Conservation (phyloP, 371 early-diverging fungal species). For the Haplosporangium sp. region DNA sequence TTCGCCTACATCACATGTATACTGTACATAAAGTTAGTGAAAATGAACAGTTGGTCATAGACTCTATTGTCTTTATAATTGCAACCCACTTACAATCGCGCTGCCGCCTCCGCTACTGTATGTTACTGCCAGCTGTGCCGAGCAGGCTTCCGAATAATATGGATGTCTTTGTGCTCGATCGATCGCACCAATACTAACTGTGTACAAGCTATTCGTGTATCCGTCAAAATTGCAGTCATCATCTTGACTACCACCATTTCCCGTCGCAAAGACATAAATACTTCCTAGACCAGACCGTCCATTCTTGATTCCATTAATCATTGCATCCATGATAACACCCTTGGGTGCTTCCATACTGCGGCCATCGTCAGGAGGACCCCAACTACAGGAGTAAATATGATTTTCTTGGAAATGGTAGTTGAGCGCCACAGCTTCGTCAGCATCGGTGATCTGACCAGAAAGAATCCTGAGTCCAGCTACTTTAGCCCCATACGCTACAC, state of each 20-base stretch:
- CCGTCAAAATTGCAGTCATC: constrained; percentile 98
- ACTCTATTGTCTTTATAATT: not conserved
- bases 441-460: constrained; percentile 87
- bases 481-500: constrained; percentile 90
- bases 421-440: constrained; percentile 87
- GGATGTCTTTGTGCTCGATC: constrained; percentile 83
- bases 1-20: constrained; percentile 88
- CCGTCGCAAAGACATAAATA: constrained; percentile 94
- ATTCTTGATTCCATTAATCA: constrained; percentile 82
- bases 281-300: constrained; percentile 90
- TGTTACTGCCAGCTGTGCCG: constrained; percentile 88
- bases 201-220: constrained; percentile 94
- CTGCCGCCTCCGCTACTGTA: constrained; percentile 86
- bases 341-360: constrained; percentile 85
- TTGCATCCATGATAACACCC: constrained; percentile 79
- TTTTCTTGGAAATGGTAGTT: constrained; percentile 88
- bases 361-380: constrained; percentile 94
- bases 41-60: not conserved
- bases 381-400: constrained; percentile 92
- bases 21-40: constrained; percentile 56
- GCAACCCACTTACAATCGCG: constrained; percentile 71
- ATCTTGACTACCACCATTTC: constrained; percentile 85
- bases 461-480: constrained; percentile 95
- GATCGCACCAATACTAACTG: constrained; percentile 92
- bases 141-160: constrained; percentile 87